Percentiles rank a stretch among this genome's conserved stretches.
These are phyloP conservation scores for Calvatia gigantea DNA, from an alignment of 768 basidiomycete species.

Conservation along the genomic window DNA sequence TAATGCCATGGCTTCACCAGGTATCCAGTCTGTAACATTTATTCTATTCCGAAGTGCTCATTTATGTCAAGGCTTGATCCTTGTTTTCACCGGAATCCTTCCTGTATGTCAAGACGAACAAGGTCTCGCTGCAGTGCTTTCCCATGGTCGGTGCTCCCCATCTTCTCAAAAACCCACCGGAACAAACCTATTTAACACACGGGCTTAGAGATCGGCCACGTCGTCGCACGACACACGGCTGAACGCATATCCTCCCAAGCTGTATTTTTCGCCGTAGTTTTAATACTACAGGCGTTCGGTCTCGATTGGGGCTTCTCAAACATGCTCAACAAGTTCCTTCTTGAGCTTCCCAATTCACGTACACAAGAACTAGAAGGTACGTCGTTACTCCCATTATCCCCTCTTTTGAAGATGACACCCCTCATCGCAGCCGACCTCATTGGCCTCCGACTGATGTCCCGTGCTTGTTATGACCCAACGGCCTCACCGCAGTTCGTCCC, in stretches of 20 bases:
- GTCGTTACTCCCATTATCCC: background rate
- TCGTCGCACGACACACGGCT: conserved; percentile 42
- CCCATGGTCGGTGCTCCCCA: conserved; percentile 59
- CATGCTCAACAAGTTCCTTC: conserved; percentile 44
- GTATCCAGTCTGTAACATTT: conserved; percentile 27
- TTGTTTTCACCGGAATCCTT: conserved; percentile 88
- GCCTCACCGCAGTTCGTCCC: conserved; percentile 65
- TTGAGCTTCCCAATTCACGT: conserved; percentile 82
- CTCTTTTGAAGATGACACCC: background rate
- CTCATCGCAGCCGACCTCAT: conserved; percentile 70
- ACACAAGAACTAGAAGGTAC: conserved; percentile 78
- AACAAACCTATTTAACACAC: background rate
- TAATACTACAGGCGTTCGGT: conserved; percentile 47
- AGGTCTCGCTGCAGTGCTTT: conserved; percentile 79
- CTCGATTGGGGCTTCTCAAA: conserved; percentile 52
- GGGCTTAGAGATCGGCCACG: conserved; percentile 4
- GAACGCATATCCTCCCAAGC: conserved; percentile 50
- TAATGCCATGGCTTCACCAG: conserved; percentile 78
- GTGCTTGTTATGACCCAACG: conserved; percentile 83
- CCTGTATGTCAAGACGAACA: conserved; percentile 75
- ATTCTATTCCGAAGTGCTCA: background rate
- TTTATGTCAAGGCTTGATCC: conserved; percentile 53
- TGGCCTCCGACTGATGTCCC: conserved; percentile 74
- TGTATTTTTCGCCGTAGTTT: conserved; percentile 36
- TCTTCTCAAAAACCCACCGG: background rate